Percentiles rank a stretch among this genome's conserved stretches.
Evolutionary conservation across 2,329 filamentous ascomycete genomes (phyloP).

Genomic region (Lecanicillium sp.): DNA sequence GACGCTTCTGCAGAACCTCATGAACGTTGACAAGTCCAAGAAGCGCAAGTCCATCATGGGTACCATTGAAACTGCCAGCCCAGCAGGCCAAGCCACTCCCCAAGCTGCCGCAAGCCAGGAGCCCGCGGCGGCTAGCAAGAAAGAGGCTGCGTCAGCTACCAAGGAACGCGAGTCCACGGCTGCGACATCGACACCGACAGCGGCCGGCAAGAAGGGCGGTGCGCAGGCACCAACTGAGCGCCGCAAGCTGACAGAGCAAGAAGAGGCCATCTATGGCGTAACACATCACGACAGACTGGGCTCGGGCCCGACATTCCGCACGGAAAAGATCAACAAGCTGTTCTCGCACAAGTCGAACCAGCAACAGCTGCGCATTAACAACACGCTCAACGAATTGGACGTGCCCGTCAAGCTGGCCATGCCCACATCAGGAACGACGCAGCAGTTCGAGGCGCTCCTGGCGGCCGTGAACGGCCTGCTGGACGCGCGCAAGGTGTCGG

Average conservation of each 20-base stretch:
- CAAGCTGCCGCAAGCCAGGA: conserved; percentile 28
- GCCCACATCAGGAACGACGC: conserved; percentile 64
- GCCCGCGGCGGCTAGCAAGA: conserved; percentile 23
- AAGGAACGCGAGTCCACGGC: conserved; percentile 25
- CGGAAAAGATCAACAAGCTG: conserved; percentile 71
- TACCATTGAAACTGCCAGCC: conserved; percentile 42
- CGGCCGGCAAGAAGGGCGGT: conserved; percentile 42
- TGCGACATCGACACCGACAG: conserved; percentile 25
- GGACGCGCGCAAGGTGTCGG: conserved; percentile 64
- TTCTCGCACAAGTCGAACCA: conserved; percentile 69
- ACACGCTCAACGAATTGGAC: conserved; percentile 63
- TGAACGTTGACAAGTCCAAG: conserved; percentile 79
- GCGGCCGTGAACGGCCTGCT: conserved; percentile 60
- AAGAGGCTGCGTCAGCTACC: conserved; percentile 46
- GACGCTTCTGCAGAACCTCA: conserved; percentile 71
- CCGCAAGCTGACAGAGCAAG: conserved; percentile 64
- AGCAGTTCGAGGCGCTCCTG: conserved; percentile 64
- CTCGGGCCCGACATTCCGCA: conserved; percentile 83
- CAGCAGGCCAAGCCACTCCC: conserved; percentile 30
- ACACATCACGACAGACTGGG: conserved; percentile 77
- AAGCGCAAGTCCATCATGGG: conserved; percentile 70
- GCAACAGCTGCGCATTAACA: conserved; percentile 68
- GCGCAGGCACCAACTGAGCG: conserved; percentile 43
- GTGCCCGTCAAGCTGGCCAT: conserved; percentile 63
- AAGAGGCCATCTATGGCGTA: conserved; percentile 77